Base-by-base conservation (phyloP, 139 green algal species). In the Chlorella sp. region DNA sequence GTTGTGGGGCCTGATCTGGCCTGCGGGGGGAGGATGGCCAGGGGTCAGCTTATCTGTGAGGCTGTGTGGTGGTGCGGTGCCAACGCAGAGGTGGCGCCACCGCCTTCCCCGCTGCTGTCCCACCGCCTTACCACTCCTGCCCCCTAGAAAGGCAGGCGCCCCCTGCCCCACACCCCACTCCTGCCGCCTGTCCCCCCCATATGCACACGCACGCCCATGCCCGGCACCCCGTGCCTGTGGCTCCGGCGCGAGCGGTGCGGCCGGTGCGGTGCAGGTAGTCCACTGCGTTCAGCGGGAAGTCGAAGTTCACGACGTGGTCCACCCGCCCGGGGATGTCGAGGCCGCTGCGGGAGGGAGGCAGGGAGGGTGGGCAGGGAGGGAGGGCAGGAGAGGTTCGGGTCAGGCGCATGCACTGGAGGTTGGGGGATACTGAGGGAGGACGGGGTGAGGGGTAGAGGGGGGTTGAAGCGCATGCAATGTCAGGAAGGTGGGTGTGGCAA, bases 261-360 rank as follows among this genome's bases (percentile, higher is more conserved):
- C 97, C 97, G 2, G 94, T 95, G 30, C 97, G 92, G 93, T 99
- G 97, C 39, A 99, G 92, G 93, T 99, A 99, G 90, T 99, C 97
- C 12, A 98, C 90, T 12, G 96, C 76, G 78, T 95, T 97, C 64
- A 95, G 90, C 2, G 98, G 98, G 83, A 99, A 99, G 93, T 99
- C 98, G 93, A 99, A 99, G 91, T 99, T 99, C 86, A 99, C 83
- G 14, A 99, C 95, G 88, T 99, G 96, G 90, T 99, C 96, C 3
- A 99, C 97, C 0, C 84, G 81, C 2, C 95, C 96, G 9, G 95
- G 94, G 71, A 99, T 97, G 93, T 99, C 98, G 28, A 99, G 92
- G 12, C 98, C 97, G 75, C 97, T 95, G 80, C 86, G 37, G 5
- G 26, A 24, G 81, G 81, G 1, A 36, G 19, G 77, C 36, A 5